Conservation (phyloP, 257 asterid species). For the Ajuga chamaepitys region DNA sequence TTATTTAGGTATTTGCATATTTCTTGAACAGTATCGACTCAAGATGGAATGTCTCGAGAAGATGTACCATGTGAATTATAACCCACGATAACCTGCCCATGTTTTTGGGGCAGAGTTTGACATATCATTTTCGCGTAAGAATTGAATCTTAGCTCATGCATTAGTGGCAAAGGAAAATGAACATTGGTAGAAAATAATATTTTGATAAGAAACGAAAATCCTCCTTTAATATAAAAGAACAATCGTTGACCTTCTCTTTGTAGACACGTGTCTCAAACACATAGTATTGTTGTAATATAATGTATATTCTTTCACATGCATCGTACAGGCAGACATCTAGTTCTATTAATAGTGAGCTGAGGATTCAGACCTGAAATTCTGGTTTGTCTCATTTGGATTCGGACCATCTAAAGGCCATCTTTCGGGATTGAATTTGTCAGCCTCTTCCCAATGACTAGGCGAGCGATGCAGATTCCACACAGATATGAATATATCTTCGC, state of each 20-base stretch:
- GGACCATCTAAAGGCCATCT: conserved; percentile 98
- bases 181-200: background rate
- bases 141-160: background rate
- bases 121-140: too few relatives aligned
- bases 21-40: background rate
- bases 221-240: too few relatives aligned
- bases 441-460: conserved; percentile 82
- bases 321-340: too few relatives aligned
- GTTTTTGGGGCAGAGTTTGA: too few relatives aligned
- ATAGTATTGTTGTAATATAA: too few relatives aligned
- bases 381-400: conserved; percentile 94
- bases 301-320: too few relatives aligned
- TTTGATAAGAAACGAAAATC: too few relatives aligned
- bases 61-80: background rate
- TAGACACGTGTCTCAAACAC: too few relatives aligned
- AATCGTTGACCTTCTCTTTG: too few relatives aligned
- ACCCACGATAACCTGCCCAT: too few relatives aligned
- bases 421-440: conserved; percentile 83
- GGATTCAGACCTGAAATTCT: conserved; percentile 68
- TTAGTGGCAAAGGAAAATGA: background rate
- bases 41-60: background rate
- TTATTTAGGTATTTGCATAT: too few relatives aligned
- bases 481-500: conserved; percentile 89
- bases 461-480: conserved; percentile 94
- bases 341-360: conserved; percentile 2